phyloP scores from a whole-genome alignment of 2,329 filamentous ascomycete genomes.

The Seiridium unicorne region DNA sequence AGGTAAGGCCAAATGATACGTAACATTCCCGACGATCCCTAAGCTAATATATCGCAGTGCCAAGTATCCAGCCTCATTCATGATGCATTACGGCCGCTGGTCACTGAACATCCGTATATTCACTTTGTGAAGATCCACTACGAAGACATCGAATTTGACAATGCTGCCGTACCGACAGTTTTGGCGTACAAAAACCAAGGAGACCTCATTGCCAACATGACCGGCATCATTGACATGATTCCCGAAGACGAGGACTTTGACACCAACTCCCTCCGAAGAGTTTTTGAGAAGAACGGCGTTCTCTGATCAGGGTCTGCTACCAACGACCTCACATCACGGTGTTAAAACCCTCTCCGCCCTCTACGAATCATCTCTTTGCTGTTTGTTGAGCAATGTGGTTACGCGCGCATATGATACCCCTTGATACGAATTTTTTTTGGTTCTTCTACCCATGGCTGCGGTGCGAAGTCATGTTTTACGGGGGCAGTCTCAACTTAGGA shows the following conservation, averaged over 20 bases:
- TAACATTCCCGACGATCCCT: neutral
- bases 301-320: conserved; percentile 34
- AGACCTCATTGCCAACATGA: conserved; percentile 86
- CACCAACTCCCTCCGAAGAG: conserved; percentile 47
- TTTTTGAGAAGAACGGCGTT: conserved; percentile 53
- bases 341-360: neutral
- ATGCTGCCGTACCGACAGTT: conserved; percentile 81
- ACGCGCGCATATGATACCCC: conserved; percentile 8
- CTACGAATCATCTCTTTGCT: conserved; percentile 5
- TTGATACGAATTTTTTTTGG: neutral
- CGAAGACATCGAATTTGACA: conserved; percentile 91
- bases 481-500: neutral
- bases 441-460: neutral
- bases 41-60: conserved; percentile 54
- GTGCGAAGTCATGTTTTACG: neutral
- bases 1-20: conserved; percentile 55
- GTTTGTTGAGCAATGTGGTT: conserved; percentile 7
- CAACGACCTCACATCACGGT: neutral
- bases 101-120: conserved; percentile 65
- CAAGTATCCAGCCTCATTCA: conserved; percentile 78
- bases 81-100: conserved; percentile 72
- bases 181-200: conserved; percentile 84
- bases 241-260: conserved; percentile 65
- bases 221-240: conserved; percentile 83
- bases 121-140: conserved; percentile 92